Base-by-base conservation (phyloP, 2,329 filamentous ascomycete species). In the Cladosporium sp. region DNA sequence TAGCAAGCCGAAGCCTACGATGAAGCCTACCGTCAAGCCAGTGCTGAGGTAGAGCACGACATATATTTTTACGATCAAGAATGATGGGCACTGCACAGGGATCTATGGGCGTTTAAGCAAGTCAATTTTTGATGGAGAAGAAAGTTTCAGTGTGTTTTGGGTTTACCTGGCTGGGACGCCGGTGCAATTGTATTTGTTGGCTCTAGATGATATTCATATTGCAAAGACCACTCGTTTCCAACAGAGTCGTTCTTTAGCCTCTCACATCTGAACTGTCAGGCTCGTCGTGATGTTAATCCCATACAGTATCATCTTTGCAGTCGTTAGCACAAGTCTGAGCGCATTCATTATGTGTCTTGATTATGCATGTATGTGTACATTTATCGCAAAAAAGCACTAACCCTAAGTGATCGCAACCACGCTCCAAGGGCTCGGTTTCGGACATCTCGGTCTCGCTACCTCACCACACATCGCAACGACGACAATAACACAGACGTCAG, bases 1-100 rank as follows among this genome's bases (percentile, higher is more conserved):
- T 14, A 71, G 69, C 52, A 66, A 62, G 54, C 71, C 63, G 49
- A 68, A 59, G 57, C 59, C 67, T 18, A 44, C 60, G 21, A 38
- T 58, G n/a, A 63, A 63, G 60, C 52, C 52, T 55, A 55, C 52
- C 5, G 52, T 55, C 18, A 63, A 63, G 60, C 60, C 60, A 24
- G 49, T 63, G 47, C 24, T 44, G 60, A 44, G 15, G 36, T 59
- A 41, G 28, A 21, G 38, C 24, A 34, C 36, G 12, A 26, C 36
- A 15, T 15, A 10, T 7, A 24, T 14, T 28, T 18, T 41, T 59
- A 59, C 24, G 57, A 59, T 4, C 18, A 26, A 24, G 24, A 44
- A 47, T 32, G 57, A 59, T 21, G 34, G 55, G 5, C 12, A 32
- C 3, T 57, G 30, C 2, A 7, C 28, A 4, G 18, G 15, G 49